phyloP scores from a whole-genome alignment of 129 eudicot species.

The Flaveria robusta region DNA sequence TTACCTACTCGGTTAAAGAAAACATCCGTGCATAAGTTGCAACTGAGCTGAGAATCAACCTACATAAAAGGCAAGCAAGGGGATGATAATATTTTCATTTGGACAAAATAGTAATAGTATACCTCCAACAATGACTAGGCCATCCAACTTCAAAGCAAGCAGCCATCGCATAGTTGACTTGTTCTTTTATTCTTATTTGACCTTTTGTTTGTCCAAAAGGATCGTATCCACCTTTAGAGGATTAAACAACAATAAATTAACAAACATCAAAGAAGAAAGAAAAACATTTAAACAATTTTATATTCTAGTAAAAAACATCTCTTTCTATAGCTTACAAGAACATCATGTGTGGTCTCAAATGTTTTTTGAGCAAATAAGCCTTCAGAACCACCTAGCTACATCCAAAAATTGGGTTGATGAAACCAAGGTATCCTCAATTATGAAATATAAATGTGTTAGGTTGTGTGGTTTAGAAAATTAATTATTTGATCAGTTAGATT shows the following conservation, averaged over 20 bases:
- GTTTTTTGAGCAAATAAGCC: constrained; percentile 88
- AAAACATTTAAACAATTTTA: background rate
- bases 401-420: constrained; percentile 2
- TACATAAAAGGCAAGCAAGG: constrained; percentile 28
- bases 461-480: background rate
- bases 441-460: background rate
- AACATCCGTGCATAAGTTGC: constrained; percentile 98
- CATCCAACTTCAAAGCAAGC: constrained; percentile 89
- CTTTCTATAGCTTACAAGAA: constrained; percentile 84
- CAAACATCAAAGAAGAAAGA: background rate
- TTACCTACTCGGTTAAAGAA: constrained; percentile 93
- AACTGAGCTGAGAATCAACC: constrained; percentile 91
- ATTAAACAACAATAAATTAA: constrained; percentile 11
- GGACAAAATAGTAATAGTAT: constrained; percentile 2
- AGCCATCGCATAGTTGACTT: constrained; percentile 80
- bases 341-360: constrained; percentile 74
- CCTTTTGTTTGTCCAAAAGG: constrained; percentile 88
- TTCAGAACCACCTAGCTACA: constrained; percentile 86
- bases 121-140: constrained; percentile 96
- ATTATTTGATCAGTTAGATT: background rate
- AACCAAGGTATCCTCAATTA: background rate
- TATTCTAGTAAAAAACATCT: constrained; percentile 48
- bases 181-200: constrained; percentile 92
- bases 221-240: constrained; percentile 80
- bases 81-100: background rate